phyloP scores from a whole-genome alignment of 495 filamentous ascomycete genomes.

The Hapsidospora chrysogenum region DNA sequence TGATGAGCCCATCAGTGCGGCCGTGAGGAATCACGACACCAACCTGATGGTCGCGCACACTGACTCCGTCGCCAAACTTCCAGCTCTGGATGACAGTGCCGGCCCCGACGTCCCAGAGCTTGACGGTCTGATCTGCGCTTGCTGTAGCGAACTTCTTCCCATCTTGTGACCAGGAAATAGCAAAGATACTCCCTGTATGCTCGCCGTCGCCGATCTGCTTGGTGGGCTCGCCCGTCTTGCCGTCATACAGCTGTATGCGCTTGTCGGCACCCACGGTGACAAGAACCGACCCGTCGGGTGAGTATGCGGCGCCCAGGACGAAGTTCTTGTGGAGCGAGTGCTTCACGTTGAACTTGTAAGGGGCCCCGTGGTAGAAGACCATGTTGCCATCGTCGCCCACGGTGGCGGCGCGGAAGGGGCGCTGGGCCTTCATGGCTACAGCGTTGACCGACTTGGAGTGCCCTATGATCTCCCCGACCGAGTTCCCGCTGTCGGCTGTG shows the following conservation, averaged over 20 bases:
- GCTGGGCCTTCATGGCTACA: constrained; percentile 76
- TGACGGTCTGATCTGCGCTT: constrained; percentile 84
- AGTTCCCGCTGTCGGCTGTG: constrained; percentile 89
- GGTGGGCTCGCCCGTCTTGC: constrained; percentile 76
- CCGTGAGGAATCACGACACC: constrained; percentile 84
- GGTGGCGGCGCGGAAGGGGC: constrained; percentile 78
- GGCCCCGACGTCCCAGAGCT: constrained; percentile 73
- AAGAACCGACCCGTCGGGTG: constrained; percentile 68
- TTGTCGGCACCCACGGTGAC: constrained; percentile 83
- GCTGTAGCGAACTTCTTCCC: constrained; percentile 82
- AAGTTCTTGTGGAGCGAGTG: constrained; percentile 68
- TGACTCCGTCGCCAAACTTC: constrained; percentile 62
- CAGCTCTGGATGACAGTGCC: constrained; percentile 64
- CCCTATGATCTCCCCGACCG: constrained; percentile 81
- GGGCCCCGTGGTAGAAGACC: constrained; percentile 84
- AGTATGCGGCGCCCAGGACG: constrained; percentile 76
- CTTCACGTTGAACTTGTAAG: constrained; percentile 82
- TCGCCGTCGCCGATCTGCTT: constrained; percentile 60
- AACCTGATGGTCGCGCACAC: constrained; percentile 74
- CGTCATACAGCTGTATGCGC: constrained; percentile 85
- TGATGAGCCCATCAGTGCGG: constrained; percentile 67
- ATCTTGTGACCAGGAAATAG: constrained; percentile 77
- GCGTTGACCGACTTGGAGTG: constrained; percentile 83
- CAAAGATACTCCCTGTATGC: constrained; percentile 86
- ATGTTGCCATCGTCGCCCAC: constrained; percentile 76